Evolutionary conservation across 2,329 filamentous ascomycete species (phyloP).

Genomic region (Fusarium decemcellulare): DNA sequence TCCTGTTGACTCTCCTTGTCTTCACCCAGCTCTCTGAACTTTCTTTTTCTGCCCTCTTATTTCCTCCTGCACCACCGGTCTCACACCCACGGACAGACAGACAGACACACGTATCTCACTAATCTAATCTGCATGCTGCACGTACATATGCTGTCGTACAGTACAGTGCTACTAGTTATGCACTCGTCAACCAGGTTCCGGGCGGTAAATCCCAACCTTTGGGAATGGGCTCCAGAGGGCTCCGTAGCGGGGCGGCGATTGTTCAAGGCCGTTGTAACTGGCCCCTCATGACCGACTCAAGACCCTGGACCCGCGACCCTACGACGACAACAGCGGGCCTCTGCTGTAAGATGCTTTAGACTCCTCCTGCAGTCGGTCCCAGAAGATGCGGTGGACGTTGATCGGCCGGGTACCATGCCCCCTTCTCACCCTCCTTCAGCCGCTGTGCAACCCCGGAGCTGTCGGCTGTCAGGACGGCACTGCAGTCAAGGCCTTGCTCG

Average conservation of each 20-base stretch:
- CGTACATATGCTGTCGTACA: conserved; percentile 32
- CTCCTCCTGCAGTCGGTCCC: conserved; percentile 3
- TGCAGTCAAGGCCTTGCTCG: conserved; percentile 16
- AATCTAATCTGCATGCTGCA: conserved; percentile 22
- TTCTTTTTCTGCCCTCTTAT: conserved; percentile 27
- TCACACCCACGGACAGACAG: background rate
- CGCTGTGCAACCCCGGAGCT: conserved; percentile 35
- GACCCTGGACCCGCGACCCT: conserved; percentile 32
- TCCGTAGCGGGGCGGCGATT: conserved; percentile 9
- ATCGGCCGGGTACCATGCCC: background rate
- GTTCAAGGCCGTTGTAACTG: conserved; percentile 5
- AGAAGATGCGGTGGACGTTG: conserved; percentile 28
- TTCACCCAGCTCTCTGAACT: conserved; percentile 14
- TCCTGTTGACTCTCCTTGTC: background rate
- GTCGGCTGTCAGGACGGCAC: conserved; percentile 31
- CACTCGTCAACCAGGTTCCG: conserved; percentile 8
- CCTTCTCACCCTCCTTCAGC: conserved; percentile 14
- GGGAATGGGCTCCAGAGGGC: background rate
- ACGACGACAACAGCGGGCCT: conserved; percentile 16
- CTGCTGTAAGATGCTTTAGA: background rate
- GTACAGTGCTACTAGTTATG: conserved; percentile 26
- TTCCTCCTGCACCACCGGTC: conserved; percentile 26
- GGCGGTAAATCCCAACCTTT: conserved; percentile 4
- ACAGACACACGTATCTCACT: conserved; percentile 14
- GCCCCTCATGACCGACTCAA: conserved; percentile 15